phyloP scores from a whole-genome alignment of 768 basidiomycete species.

The Chiua virens region DNA sequence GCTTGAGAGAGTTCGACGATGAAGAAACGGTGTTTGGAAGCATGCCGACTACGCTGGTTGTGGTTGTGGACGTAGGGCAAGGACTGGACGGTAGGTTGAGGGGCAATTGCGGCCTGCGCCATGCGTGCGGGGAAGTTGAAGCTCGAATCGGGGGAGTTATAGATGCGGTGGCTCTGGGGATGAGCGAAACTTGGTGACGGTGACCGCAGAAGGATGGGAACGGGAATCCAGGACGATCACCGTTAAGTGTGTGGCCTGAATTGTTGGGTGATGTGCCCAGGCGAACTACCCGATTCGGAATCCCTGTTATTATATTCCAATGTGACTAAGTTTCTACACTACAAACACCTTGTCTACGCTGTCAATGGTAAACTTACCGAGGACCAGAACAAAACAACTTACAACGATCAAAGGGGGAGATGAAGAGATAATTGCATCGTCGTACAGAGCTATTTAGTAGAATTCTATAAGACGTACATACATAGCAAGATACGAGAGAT shows the following conservation, averaged over 20 bases:
- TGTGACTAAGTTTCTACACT: too few relatives aligned
- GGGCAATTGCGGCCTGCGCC: slow-evolving; percentile 30
- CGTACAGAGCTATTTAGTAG: slow-evolving; percentile 7
- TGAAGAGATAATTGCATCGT: slow-evolving; percentile 6
- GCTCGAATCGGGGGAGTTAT: slow-evolving; percentile 5
- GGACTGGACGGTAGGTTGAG: slow-evolving; percentile 20
- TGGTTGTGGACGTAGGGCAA: slow-evolving; percentile 32
- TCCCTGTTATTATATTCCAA: background rate
- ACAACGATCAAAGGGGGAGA: background rate
- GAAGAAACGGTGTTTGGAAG: slow-evolving; percentile 60
- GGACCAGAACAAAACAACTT: too few relatives aligned
- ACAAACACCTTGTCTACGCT: too few relatives aligned
- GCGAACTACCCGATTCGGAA: slow-evolving; percentile 30
- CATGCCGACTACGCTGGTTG: slow-evolving; percentile 35
- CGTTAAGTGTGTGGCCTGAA: slow-evolving; percentile 18
- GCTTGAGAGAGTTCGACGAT: slow-evolving; percentile 82
- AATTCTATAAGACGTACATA: slow-evolving; percentile 4
- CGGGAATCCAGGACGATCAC: slow-evolving; percentile 31
- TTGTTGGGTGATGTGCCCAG: slow-evolving; percentile 16
- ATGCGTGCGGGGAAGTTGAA: slow-evolving; percentile 10
- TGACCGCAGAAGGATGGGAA: slow-evolving; percentile 17
- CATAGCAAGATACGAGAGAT: background rate
- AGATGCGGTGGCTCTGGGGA: background rate
- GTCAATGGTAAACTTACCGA: background rate
- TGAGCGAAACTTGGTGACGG: slow-evolving; percentile 6